Conservation (phyloP, 1,284 basidiomycete species). For the Cryptococcus wingfieldii region DNA sequence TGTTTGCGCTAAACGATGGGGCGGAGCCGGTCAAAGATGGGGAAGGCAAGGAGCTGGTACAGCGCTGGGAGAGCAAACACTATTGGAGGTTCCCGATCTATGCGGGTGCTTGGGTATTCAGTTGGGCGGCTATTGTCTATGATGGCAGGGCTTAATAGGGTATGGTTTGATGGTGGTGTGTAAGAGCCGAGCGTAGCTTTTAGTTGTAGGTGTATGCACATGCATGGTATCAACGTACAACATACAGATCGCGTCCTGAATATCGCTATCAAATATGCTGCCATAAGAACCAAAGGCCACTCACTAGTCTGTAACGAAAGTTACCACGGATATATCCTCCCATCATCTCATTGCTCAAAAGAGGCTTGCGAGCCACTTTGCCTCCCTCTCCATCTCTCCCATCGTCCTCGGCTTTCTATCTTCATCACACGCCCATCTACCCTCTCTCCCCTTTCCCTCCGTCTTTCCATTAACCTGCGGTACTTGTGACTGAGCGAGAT, state of each 20-base stretch:
- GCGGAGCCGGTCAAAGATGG: not conserved
- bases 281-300: not conserved
- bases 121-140: conserved; percentile 2
- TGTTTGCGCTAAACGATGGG: conserved; percentile 12
- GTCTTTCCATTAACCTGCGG: conserved; percentile 5
- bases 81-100: conserved; percentile 10
- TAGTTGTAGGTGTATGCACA: not conserved
- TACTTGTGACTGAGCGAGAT: conserved; percentile 1
- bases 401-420: conserved; percentile 61
- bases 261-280: not conserved
- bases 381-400: conserved; percentile 73
- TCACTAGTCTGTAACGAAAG: not conserved
- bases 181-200: too few species aligned
- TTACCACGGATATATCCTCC: too few species aligned
- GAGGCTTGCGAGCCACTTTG: conserved; percentile 60
- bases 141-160: conserved; percentile 1
- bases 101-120: conserved; percentile 7
- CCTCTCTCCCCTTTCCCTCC: not conserved
- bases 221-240: not conserved
- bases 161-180: too few species aligned
- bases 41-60: conserved; percentile 14
- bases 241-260: too few species aligned
- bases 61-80: conserved; percentile 22
- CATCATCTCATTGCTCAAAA: conserved; percentile 37
- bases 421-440: conserved; percentile 61